Base-by-base conservation (phyloP, 768 basidiomycete species). In the Boletus eberwhitei region DNA sequence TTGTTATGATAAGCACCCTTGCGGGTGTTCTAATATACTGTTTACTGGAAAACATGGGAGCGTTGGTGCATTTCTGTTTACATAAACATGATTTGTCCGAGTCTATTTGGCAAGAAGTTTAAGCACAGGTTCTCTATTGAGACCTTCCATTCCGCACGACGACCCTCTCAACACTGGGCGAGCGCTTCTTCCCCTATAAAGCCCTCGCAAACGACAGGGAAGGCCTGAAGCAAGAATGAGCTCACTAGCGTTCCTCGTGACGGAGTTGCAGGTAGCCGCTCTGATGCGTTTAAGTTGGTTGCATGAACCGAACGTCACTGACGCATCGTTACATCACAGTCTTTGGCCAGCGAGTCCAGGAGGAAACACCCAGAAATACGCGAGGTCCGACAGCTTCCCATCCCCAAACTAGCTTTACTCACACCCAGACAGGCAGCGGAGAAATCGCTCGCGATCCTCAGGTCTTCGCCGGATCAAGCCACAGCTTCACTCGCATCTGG, bases 331-430 rank as follows among this genome's bases (percentile, higher is more conserved):
- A 8, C 52, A 93, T 55, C 9, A 7, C 52, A 93, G 88, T 88
- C 93, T 37, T 73, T 98, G 60, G 84, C 92, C 9, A 90, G 87
- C 63, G 95, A 96, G 75, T 92, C 91, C 24, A 81, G 86, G 63
- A 77, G 94, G 55, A 91, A 90, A 62, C 87, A 95, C 70, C 91
- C 93, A 21, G 94, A 97, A 68, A 91, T 97, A 61, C 88, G 90
- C 66, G 94, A 96, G 83, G 93, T 94, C 68, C 43, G 59, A 17
- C n/a, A 4, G 38, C n/a, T 9, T 5, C 17, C 14, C 5, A 2
- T 4, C 14, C 24, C 52, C 32, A 34, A 14, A 38, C 12, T 4
- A 35, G 19, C 22, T 6, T 26, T 39, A n/a, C 56, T 68, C 57
- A 61, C 56, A 26, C 50, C 14, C 38, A 1, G 26, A 56, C 38